Evolutionary conservation across 208 protist species (phyloP), one percentile per base, ranked within the genome.

Genomic region (Trypanosomatidae sp.): DNA sequence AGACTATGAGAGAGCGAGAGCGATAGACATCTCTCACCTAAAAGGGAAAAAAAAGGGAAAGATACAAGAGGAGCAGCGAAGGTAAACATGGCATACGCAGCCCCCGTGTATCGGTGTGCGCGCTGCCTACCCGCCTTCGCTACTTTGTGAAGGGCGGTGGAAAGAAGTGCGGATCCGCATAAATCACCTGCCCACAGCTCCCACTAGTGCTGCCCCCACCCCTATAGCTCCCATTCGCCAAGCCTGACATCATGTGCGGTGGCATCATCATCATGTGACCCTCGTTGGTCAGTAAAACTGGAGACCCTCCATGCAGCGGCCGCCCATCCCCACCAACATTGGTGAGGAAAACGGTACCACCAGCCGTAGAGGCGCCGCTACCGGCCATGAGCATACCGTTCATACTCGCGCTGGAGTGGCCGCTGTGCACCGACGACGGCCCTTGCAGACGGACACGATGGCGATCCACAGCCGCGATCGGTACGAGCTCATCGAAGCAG

Each of bases 391-490:
- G 49, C 47, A 30, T 44, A 17, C 47, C 19, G 49, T 22, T 33
- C 33, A n/a, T 39, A 5, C 66, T 56, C 22, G 15, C 49, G 28
- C 33, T 69, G 52, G 36, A 15, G 56, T 50, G 30, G 67, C 50
- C n/a, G 28, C 46, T 22, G 46, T 65, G 69, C 10, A 22, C 22
- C 10, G 49, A 58, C 28, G 46, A 46, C 15, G 25, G 2, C 12
- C 62, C 68, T 53, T 73, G 49, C 64, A 71, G 52, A 12, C 73
- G 66, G 0, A 70, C 69, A 62, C 69, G 72, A 69, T 90, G 86
- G 8, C 89, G 79, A 58, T 91, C 89, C 39, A 94, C 83, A 19
- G 89, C 81, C 1, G 77, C 76, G 36, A 94, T 91, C n/a, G 86
- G 89, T 25, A 78, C 75, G 12, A 89, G 28, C 67, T 89, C 74